Base-by-base conservation (phyloP, 208 protist genomes). In the Leptomonas pyrrhocoris region DNA sequence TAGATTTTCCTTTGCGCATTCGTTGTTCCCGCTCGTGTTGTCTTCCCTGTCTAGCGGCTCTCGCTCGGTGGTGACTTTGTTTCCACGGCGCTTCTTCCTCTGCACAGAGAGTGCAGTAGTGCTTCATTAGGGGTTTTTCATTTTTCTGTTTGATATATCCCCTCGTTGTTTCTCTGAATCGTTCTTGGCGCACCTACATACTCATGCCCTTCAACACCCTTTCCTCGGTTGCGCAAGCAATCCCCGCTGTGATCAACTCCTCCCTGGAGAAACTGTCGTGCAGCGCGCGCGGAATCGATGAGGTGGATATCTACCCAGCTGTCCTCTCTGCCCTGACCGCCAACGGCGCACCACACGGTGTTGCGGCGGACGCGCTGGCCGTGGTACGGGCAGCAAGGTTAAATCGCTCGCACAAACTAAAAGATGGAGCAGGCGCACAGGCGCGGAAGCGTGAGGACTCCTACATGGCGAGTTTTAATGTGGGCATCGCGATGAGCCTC, bases 281-380 rank as follows among this genome's bases (percentile, higher is more conserved):
- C 70, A 85, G 80, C n/a, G 84, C 80, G 13, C 51, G 81, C 56
- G 74, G 76, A 11, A 85, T 96, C 25, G 77, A 67, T 12, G 84
- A 91, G n/a, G 61, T 96, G 2, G 90, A 96, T 60, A 89, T 96
- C 50, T 68, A 89, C 65, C 79, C 83, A 1, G 56, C 77, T 12
- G 77, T 84, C 1, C 77, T 96, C 13, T 70, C 77, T 11, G 58
- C 85, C 21, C 83, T 94, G 34, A 80, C 79, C 0, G 66, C 75
- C n/a, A 68, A 82, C 8, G 77, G 42, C 16, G 73, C 66, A 15
- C 66, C 74, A 18, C 56, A 38, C 13, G 25, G 59, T 6, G 77
- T 73, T 16, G 74, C 72, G 16, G 60, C 74, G 0, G 60, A 66
- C 28, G 57, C 71, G 38, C 78, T 71, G 7, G 54, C 42, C 23